phyloP scores from a whole-genome alignment of 768 basidiomycete species.

The Tylopilus felleus region DNA sequence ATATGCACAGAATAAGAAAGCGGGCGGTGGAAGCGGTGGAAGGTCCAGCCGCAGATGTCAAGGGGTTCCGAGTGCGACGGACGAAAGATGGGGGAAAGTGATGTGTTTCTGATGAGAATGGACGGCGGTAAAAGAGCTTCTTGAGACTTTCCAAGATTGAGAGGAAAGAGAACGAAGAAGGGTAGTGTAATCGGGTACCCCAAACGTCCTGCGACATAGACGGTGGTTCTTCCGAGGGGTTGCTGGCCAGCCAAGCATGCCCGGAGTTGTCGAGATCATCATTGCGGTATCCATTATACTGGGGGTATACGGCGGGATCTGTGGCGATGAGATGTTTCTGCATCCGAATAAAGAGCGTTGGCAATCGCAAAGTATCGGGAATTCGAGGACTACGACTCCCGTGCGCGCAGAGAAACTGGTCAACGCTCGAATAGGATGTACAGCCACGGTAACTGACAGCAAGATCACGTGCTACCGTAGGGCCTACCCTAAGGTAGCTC shows the following conservation, averaged over 20 bases:
- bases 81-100: conserved; percentile 22
- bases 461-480: conserved; percentile 19
- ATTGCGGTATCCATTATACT: conserved; percentile 17
- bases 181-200: conserved; percentile 3
- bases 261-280: conserved; percentile 13
- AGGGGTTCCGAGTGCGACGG: conserved; percentile 23
- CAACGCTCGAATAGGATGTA: neutral
- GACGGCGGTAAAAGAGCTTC: conserved; percentile 16
- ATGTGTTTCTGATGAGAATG: conserved; percentile 12
- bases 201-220: conserved; percentile 7
- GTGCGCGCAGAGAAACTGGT: conserved; percentile 2
- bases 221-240: conserved; percentile 9
- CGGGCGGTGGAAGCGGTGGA: conserved; percentile 33
- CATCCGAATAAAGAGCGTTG: conserved; percentile 16
- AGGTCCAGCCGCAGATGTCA: conserved; percentile 12
- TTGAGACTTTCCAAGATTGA: conserved; percentile 15
- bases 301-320: conserved; percentile 15
- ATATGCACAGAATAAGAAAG: conserved; percentile 77
- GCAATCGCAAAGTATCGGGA: neutral
- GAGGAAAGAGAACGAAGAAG: conserved; percentile 7
- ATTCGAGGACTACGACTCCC: neutral
- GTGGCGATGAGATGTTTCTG: conserved; percentile 11
- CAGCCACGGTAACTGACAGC: conserved; percentile 7
- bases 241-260: conserved; percentile 25
- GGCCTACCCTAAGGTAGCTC: conserved; percentile 26